Evolutionary conservation across 2,329 filamentous ascomycete genomes (phyloP).

Genomic region (Alternaria viburni): DNA sequence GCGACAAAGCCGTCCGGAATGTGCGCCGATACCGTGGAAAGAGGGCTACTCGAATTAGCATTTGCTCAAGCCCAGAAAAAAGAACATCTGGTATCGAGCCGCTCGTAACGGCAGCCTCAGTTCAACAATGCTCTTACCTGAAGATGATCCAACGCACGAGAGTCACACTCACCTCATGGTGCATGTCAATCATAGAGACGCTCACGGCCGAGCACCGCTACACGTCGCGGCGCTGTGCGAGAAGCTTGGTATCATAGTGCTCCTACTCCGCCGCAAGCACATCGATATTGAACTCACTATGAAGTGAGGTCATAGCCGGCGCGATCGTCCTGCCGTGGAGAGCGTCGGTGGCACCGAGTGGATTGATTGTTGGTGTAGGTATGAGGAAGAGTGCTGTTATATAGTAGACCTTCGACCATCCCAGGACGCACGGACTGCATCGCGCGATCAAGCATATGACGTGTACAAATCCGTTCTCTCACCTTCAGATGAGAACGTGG

Average conservation of each 20-base stretch:
- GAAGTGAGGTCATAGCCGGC: no score
- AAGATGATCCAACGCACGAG: neutral
- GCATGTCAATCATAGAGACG: neutral
- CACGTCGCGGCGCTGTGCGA: neutral
- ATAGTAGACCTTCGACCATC: neutral
- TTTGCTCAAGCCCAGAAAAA: no score
- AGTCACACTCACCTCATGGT: neutral
- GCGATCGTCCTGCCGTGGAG: no score
- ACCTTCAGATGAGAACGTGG: neutral
- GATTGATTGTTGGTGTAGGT: no score
- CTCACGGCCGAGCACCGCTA: neutral
- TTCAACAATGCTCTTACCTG: neutral
- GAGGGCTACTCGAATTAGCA: neutral
- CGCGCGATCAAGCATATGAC: neutral
- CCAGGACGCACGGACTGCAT: neutral
- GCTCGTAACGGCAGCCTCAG: neutral
- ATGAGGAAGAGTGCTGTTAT: neutral
- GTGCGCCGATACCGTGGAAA: neutral
- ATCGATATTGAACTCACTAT: neutral
- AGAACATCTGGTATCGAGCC: neutral
- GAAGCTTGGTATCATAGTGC: neutral
- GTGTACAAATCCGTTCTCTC: neutral
- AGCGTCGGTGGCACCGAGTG: no score
- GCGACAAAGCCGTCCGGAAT: neutral
- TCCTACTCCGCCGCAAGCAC: neutral